Base-by-base conservation (phyloP, 1,139 yeast genomes). In the Debaryomycetaceae sp. region DNA sequence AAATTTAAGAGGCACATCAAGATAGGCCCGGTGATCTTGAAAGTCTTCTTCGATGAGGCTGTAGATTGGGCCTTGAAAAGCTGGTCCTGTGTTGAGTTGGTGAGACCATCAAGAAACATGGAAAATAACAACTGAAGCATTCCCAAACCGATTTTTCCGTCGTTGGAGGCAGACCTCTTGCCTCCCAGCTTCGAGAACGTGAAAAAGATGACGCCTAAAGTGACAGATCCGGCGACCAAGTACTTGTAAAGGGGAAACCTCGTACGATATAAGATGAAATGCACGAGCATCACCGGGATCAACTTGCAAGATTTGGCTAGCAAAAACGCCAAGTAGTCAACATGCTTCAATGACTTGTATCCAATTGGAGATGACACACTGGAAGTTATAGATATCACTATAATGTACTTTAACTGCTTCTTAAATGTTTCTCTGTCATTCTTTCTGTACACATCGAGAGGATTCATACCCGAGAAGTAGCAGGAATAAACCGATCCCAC, bases 271-370 rank as follows among this genome's bases (percentile, higher is more conserved):
- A 87, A 60, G n/a, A 83, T 55, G 49, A 85, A 68, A 58, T 90
- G 97, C 3, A 93, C 85, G 34, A 87, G 63, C 86, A 93, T 84
- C 23, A 91, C 96, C 0, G 99, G 99, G 33, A 93, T 81, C 61
- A 93, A 75, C 59, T 93, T 93, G 62, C 99, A 93, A 42, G 96
- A 86, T 62, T 93, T 93, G 36, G 97, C 96, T 49, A 93, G 75
- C 53, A 93, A 76, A 55, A 81, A 85, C 0, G 95, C 86, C 58
- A 93, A 72, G 60, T 88, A 93, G 60, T 89, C 96, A 38, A 93
- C 95, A 59, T 93, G 89, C 43, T 78, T 74, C 50, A 93, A 70
- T 9, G 96, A 81, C 49, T 83, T 72, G 63, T 87, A 78, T 34
- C 96, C 87, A 53, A 87, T 64, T 3, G 97, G 97, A 1, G 93